phyloP scores from a whole-genome alignment of 75 land plant genomes.

The Pinus albicaulis region DNA sequence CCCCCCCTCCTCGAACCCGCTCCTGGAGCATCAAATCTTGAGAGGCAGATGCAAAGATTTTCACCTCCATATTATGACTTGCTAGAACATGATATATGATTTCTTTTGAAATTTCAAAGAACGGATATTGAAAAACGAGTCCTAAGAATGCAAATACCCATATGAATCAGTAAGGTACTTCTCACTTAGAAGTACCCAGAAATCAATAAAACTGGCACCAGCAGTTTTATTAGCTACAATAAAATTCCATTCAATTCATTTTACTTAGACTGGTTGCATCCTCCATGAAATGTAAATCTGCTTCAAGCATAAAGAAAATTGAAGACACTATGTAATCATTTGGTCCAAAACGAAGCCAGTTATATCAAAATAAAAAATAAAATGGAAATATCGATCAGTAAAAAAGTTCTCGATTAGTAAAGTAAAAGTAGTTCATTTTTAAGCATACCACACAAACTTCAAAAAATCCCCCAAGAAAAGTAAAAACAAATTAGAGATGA shows the following conservation, averaged over 20 bases:
- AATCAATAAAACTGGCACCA: too few species aligned
- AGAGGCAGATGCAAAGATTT: too few species aligned
- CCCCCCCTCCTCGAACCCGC: too few species aligned
- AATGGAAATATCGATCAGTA: not conserved
- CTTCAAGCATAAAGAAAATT: not conserved
- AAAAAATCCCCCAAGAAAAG: not conserved
- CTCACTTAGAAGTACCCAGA: not conserved
- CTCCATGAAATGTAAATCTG: not conserved
- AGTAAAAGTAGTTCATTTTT: not conserved
- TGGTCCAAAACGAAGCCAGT: not conserved
- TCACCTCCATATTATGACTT: not conserved
- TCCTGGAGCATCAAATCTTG: too few species aligned
- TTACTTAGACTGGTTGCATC: too few species aligned
- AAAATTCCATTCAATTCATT: too few species aligned
- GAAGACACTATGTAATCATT: not conserved
- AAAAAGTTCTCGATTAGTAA: not conserved
- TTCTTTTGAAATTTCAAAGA: not conserved
- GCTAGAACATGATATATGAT: not conserved
- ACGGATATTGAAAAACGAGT: not conserved
- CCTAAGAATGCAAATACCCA: not conserved
- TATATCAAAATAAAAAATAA: not conserved
- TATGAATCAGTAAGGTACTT: not conserved
- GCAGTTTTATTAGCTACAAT: too few species aligned
- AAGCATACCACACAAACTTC: not conserved
- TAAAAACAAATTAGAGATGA: constrained; percentile 8